Conservation (phyloP, 2,329 filamentous ascomycete genomes). For the Lecanoromycetidae sp. region DNA sequence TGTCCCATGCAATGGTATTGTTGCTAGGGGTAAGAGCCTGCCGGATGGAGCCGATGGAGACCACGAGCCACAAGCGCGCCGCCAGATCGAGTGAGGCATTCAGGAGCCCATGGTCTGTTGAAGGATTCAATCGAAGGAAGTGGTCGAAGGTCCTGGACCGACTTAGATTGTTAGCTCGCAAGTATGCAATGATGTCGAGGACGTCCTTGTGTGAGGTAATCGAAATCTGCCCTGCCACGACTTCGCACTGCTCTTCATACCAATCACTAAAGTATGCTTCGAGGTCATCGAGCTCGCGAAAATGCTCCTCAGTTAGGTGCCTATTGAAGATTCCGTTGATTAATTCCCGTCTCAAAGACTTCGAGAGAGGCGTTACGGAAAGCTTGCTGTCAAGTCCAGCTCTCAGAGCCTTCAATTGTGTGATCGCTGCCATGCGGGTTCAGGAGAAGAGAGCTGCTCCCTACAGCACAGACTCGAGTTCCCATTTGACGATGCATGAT, state of each 20-base stretch:
- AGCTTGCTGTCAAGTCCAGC: neutral
- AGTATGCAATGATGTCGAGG: neutral
- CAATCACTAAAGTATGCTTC: constrained; percentile 5
- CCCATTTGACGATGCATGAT: too few species aligned
- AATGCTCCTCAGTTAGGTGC: neutral
- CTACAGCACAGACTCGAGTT: too few species aligned
- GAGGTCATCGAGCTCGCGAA: neutral
- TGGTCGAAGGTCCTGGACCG: too few species aligned
- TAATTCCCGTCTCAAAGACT: neutral
- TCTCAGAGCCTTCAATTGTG: neutral
- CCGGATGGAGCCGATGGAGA: constrained; percentile 1
- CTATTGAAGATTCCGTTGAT: neutral
- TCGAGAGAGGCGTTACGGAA: neutral
- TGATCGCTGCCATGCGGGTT: too few species aligned
- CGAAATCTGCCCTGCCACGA: neutral
- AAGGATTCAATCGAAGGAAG: neutral
- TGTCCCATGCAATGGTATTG: constrained; percentile 1
- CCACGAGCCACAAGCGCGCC: constrained; percentile 9
- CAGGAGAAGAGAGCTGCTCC: too few species aligned
- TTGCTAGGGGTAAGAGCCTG: constrained; percentile 2
- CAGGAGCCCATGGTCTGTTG: neutral
- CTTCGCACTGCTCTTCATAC: constrained; percentile 4
- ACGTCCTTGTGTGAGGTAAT: neutral
- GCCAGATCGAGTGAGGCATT: constrained; percentile 9
- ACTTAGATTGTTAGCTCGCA: neutral